Conservation (phyloP, 192 early-diverging fungal species). For the Backusella circina region DNA sequence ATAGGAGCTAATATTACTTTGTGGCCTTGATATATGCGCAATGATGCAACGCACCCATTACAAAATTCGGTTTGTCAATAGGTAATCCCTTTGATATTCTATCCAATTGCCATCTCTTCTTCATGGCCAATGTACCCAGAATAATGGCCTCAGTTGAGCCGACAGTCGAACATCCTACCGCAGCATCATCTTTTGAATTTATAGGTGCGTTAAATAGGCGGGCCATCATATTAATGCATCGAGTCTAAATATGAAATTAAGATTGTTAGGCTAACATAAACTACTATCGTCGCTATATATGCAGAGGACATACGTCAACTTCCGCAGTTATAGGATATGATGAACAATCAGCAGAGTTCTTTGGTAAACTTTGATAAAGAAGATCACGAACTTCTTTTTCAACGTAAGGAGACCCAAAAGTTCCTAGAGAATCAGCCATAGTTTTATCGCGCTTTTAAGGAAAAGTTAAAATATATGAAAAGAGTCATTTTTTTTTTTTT, state of each 20-base stretch:
- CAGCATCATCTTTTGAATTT: constrained; percentile 27
- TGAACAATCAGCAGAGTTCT: constrained; percentile 62
- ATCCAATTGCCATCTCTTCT: constrained; percentile 66
- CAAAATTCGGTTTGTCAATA: constrained; percentile 67
- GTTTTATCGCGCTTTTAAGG: constrained; percentile 62
- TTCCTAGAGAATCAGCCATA: constrained; percentile 68
- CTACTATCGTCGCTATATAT: no score
- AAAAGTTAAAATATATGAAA: constrained; percentile 2
- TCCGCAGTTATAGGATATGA: constrained; percentile 40
- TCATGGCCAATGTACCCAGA: constrained; percentile 73
- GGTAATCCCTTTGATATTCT: constrained; percentile 60
- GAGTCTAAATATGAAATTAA: constrained; percentile 12
- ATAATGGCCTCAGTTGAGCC: constrained; percentile 82
- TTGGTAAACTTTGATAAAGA: constrained; percentile 66
- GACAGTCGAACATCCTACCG: constrained; percentile 64
- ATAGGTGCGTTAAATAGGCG: constrained; percentile 34
- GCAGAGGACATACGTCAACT: constrained; percentile 23
- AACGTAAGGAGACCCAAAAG: constrained; percentile 58
- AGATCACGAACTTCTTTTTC: constrained; percentile 72
- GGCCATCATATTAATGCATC: constrained; percentile 41
- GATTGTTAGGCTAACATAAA: no score
- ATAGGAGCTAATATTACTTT: background rate
- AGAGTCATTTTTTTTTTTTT: background rate
- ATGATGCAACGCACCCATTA: constrained; percentile 75
- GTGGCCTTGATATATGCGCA: constrained; percentile 26